These are phyloP conservation scores for Candida peoriensis DNA, from an alignment of 805 yeast genomes.

Conservation along the genomic window DNA sequence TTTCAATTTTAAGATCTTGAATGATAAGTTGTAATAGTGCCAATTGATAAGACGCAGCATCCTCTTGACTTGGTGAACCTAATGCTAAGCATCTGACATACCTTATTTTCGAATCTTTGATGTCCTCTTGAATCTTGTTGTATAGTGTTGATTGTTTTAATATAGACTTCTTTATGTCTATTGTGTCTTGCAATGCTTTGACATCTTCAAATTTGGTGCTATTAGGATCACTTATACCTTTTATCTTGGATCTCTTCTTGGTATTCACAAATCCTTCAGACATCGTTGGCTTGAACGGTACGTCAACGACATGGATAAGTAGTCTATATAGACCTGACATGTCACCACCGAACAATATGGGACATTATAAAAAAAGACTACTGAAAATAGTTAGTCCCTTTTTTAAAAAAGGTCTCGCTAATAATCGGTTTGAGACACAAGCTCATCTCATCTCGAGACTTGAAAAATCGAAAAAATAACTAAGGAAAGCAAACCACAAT, in stretches of 20 bases:
- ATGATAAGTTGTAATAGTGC: slow-evolving; percentile 48
- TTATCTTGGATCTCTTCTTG: slow-evolving; percentile 1
- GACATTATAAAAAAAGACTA: too few species aligned
- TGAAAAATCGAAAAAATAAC: too few species aligned
- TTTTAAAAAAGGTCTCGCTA: too few species aligned
- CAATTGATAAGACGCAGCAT: slow-evolving; percentile 61
- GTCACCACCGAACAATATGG: too few species aligned
- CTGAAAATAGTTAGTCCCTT: too few species aligned
- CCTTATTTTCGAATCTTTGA: slow-evolving; percentile 14
- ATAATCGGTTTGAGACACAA: too few species aligned
- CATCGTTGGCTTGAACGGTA: too few species aligned
- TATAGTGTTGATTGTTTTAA: slow-evolving; percentile 27
- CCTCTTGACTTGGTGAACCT: slow-evolving; percentile 58
- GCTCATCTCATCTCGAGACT: too few species aligned
- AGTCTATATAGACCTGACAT: too few species aligned
- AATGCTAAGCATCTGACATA: slow-evolving; percentile 64
- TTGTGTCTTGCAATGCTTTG: slow-evolving; percentile 3
- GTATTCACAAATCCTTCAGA: slow-evolving; percentile 2
- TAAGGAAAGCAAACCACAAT: too few species aligned
- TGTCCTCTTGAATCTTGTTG: slow-evolving; percentile 17
- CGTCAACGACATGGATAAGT: too few species aligned
- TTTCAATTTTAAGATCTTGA: slow-evolving; percentile 18
- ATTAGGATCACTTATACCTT: slow-evolving; percentile 2
- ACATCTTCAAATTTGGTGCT: slow-evolving; percentile 2
- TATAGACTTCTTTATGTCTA: slow-evolving; percentile 15